Evolutionary conservation across 805 yeast genomes (phyloP), one percentile per base, ranked within the genome.

Genomic region (Candida suzukii): DNA sequence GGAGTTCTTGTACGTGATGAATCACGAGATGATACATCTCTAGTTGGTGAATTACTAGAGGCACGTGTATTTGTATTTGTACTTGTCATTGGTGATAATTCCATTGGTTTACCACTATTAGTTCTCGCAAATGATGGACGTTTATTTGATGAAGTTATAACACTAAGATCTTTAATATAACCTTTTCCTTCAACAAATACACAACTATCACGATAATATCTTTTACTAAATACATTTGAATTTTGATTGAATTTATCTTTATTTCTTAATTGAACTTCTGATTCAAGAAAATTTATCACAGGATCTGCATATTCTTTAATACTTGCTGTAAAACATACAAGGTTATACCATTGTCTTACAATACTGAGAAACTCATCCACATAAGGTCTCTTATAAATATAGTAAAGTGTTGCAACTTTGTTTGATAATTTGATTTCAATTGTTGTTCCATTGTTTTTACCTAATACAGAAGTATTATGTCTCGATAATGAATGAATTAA

Each of bases 231-330:
- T 59, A 69, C 53, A 62, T 55, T 52, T 68, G 45, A 46, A 43
- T 44, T 54, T 46, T 20, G 22, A n/a, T 38, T 17, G 10, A 41
- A 17, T 22, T 37, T 35, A 16, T 61, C 49, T 24, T 49, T 48
- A 41, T 57, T 58, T 34, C 51, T 56, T 13, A 52, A 63, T 52
- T 52, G 35, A 21, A 55, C 64, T 41, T 82, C 86, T 52, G 73
- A 70, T 58, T 91, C 98, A 18, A 91, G 68, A 80, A 90, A 86
- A 61, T 91, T 91, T 40, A 93, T 86, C 39, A 93, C 95, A 0
- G 99, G 98, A 55, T 93, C 99, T 0, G 99, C 98, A 55, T 93
- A 93, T 57, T 88, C 96, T 59, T 80, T 78, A 46, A 93, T 90
- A 31, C 95, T 83, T 2, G 99, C 99, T 0, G 99, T 93, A 68